Base-by-base conservation (phyloP, 1,139 yeast species). In the Lodderomyces jiufengensis region DNA sequence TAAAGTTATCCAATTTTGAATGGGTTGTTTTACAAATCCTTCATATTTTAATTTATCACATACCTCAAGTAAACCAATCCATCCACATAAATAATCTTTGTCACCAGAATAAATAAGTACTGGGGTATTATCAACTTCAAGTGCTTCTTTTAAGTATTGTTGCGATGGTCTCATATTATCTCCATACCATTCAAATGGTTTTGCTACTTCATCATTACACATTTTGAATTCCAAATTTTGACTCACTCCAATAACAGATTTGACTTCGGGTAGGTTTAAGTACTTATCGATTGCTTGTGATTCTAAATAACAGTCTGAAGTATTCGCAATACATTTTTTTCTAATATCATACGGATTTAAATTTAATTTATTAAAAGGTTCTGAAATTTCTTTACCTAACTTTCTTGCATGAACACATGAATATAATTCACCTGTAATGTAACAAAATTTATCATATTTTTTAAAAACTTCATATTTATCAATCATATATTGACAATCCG, bases 281-380 rank as follows among this genome's bases (percentile, higher is more conserved):
- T 52, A 63, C 24, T 60, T 61, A 31, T 47, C 47, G 51, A 59
- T 51, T 29, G 47, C 55, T 11, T 40, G 43, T 56, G 58, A 52
- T 34, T 50, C 60, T n/a, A 43, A 40, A 46, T 92, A 90, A 63
- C 97, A 90, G 35, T 74, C 31, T n/a, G 32, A 65, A 32, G 80
- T 79, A 42, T 80, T 80, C 46, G 80, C 87, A 24, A 64, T 70
- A 63, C 98, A 92, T 57, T 73, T 72, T 53, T 74, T 78, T 61
- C 97, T 80, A 50, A 90, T 84, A 54, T 92, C 97, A 59, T 92
- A 92, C 31, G 88, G 95, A 55, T 92, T 90, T 57, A 82, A 78
- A 27, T 24, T 25, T 18, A 24, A 22, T 10, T 26, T 14, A 9
- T n/a, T 3, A 15, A 31, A 31, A n/a, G 97, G 97, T n/a, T 47